Percentiles rank a stretch among this genome's conserved stretches.
These are phyloP conservation scores for Theileria orientalis DNA, from an alignment of 169 alveolate genomes.

Conservation along the genomic window DNA sequence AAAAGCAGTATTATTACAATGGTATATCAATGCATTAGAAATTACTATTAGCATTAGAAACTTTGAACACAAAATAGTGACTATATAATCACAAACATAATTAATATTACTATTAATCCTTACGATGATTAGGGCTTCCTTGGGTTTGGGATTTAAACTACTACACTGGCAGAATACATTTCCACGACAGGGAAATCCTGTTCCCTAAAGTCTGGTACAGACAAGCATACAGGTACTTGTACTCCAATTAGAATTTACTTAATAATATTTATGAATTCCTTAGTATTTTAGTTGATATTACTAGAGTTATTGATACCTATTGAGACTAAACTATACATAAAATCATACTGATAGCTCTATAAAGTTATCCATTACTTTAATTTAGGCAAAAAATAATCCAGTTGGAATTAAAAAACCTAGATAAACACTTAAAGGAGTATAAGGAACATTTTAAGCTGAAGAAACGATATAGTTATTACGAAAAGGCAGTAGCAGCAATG, in stretches of 20 bases:
- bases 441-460: constrained; percentile 68
- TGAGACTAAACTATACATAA: background rate
- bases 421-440: constrained; percentile 56
- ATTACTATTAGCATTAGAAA: background rate
- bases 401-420: constrained; percentile 51
- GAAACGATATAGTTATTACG: constrained; percentile 76
- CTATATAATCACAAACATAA: background rate
- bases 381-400: constrained; percentile 36
- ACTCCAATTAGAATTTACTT: constrained; percentile 2
- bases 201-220: constrained; percentile 83
- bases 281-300: too few relatives aligned
- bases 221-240: constrained; percentile 64
- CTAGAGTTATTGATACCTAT: background rate
- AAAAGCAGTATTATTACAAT: constrained; percentile 79
- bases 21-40: constrained; percentile 49
- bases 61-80: background rate
- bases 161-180: constrained; percentile 76
- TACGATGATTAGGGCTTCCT: constrained; percentile 70
- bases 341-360: too few relatives aligned
- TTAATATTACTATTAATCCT: background rate
- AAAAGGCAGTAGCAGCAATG: constrained; percentile 77
- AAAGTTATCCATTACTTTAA: background rate
- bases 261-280: constrained; percentile 35
- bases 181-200: constrained; percentile 78
- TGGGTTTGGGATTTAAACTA: constrained; percentile 85